phyloP scores from a whole-genome alignment of 352 stramenopile species.

The Globisporangium carolinianum region DNA sequence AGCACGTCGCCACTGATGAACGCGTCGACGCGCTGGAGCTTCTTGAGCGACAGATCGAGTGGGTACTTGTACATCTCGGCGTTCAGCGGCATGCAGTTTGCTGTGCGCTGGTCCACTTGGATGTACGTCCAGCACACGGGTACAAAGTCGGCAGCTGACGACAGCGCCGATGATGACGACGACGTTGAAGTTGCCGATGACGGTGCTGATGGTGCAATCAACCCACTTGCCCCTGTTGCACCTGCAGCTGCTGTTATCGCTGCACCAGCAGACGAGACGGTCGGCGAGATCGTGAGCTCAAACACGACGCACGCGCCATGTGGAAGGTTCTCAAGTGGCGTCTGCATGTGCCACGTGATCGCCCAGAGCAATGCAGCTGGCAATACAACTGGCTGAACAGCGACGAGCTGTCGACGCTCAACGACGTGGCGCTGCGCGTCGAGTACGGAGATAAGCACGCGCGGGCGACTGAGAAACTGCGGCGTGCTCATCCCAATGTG shows the following conservation, averaged over 20 bases:
- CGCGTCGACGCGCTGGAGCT: conserved; percentile 59
- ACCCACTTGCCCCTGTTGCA: background rate
- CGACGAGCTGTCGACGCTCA: conserved; percentile 75
- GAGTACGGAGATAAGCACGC: conserved; percentile 66
- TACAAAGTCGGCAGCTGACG: conserved; percentile 35
- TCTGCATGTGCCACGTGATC: conserved; percentile 92
- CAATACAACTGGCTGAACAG: conserved; percentile 50
- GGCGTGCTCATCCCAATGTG: conserved; percentile 53
- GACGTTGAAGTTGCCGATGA: too few relatives aligned
- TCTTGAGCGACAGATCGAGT: conserved; percentile 69
- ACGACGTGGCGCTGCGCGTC: conserved; percentile 58
- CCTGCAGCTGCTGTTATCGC: too few relatives aligned
- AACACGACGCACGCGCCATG: conserved; percentile 66
- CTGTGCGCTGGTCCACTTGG: conserved; percentile 73
- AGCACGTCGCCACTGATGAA: conserved; percentile 73
- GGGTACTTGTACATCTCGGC: conserved; percentile 82
- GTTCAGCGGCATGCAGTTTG: conserved; percentile 60
- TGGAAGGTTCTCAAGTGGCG: conserved; percentile 86
- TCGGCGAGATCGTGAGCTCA: conserved; percentile 47
- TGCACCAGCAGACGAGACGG: conserved; percentile 6
- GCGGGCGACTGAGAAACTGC: conserved; percentile 42
- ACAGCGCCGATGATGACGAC: conserved; percentile 9
- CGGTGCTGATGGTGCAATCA: conserved; percentile 3
- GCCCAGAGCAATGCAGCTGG: conserved; percentile 66
- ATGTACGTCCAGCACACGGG: conserved; percentile 82